Conservation (phyloP, 345 rosid species). For the Salix dunnii region DNA sequence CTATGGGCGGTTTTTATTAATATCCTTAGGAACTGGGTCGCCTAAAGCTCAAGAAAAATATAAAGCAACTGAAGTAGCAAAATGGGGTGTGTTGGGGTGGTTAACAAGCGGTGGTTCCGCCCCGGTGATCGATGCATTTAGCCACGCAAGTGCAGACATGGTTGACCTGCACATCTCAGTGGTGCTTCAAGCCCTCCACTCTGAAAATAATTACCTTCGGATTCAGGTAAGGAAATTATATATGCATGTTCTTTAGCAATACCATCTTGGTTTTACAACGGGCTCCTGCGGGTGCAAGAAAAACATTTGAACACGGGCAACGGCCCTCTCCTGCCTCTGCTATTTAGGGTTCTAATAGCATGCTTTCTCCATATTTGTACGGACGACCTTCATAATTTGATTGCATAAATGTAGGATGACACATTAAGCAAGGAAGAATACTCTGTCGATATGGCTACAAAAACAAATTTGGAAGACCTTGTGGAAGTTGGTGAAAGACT, state of each 20-base stretch:
- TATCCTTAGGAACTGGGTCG: conserved; percentile 21
- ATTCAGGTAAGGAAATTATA: neutral
- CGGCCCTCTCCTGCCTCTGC: too few relatives aligned
- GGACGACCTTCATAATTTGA: neutral
- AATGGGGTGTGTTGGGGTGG: conserved; percentile 23
- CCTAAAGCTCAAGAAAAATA: conserved; percentile 7
- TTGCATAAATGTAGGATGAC: neutral
- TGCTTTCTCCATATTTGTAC: neutral
- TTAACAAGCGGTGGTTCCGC: neutral
- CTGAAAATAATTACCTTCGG: conserved; percentile 14
- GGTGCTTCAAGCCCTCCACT: conserved; percentile 18
- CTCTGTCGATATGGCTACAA: neutral
- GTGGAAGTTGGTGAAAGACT: neutral
- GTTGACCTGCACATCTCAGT: conserved; percentile 14
- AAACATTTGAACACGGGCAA: too few relatives aligned
- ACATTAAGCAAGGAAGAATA: neutral
- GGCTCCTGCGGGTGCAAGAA: too few relatives aligned
- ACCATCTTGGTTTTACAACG: too few relatives aligned
- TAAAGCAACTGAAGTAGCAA: conserved; percentile 1
- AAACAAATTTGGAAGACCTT: neutral
- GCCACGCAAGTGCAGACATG: conserved; percentile 20
- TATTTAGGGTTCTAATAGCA: too few relatives aligned
- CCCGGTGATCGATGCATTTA: conserved; percentile 15
- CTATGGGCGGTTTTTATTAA: conserved; percentile 9
- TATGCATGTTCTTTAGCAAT: too few relatives aligned